These are phyloP conservation scores for Suillus brevipes DNA, from an alignment of 768 basidiomycete genomes.

Conservation along the genomic window DNA sequence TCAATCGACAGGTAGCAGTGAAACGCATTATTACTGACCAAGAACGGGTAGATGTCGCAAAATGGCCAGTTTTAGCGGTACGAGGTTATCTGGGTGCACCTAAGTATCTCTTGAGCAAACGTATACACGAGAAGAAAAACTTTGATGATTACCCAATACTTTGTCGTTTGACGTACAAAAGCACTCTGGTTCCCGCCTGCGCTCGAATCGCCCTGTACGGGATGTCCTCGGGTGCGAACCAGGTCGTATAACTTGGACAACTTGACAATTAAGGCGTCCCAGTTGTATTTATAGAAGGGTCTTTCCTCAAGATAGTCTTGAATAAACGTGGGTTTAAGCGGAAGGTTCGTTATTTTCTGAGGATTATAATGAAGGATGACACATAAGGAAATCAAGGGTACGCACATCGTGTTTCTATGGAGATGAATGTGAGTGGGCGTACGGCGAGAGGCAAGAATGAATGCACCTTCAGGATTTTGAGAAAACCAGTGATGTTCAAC, in stretches of 20 bases:
- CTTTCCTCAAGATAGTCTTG: conserved; percentile 91
- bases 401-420: conserved; percentile 88
- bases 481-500: conserved; percentile 97
- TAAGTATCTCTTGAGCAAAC: conserved; percentile 21
- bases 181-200: too few species aligned
- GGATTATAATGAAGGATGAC: conserved; percentile 5
- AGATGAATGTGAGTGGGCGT: conserved; percentile 11
- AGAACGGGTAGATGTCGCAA: conserved; percentile 91
- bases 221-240: conserved; percentile 93
- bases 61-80: conserved; percentile 91
- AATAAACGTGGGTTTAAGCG: conserved; percentile 85
- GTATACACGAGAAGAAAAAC: conserved; percentile 26
- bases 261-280: conserved; percentile 95
- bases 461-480: conserved; percentile 92
- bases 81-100: conserved; percentile 92
- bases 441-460: neutral
- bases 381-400: conserved; percentile 8
- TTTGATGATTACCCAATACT: conserved; percentile 85
- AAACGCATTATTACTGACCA: conserved; percentile 49
- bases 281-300: conserved; percentile 96
- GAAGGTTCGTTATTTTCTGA: conserved; percentile 89
- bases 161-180: conserved; percentile 29
- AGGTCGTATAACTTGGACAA: conserved; percentile 94
- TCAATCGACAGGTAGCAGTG: conserved; percentile 1
- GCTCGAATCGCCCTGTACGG: conserved; percentile 41